Base-by-base conservation (phyloP, 352 stramenopile species). In the Phytophthora chlamydospora region DNA sequence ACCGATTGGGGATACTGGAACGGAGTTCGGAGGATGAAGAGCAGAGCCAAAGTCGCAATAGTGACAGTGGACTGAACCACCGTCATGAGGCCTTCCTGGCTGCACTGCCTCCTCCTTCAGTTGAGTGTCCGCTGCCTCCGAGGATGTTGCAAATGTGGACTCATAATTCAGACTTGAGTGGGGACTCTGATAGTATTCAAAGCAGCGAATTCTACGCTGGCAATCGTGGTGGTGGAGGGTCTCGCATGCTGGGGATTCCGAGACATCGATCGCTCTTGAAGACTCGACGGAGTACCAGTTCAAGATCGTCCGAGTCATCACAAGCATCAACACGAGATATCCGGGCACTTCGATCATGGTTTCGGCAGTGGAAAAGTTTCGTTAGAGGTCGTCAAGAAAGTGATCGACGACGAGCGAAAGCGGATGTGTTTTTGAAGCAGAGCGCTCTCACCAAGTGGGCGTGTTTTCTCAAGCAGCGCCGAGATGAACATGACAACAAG, bases 1-100 rank as follows among this genome's bases (percentile, higher is more conserved):
- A 81, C 31, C 58, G 50, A 44, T 46, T 90, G 38, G 80, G 80
- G 7, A 63, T 90, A 32, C 41, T 90, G 5, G 45, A 71, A n/a
- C 68, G 78, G 4, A 58, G 64, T 21, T 48, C 51, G 0, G 52
- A 63, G 4, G 68, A 71, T 17, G 65, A 61, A 12, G 47, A 76
- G n/a, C 53, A 63, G 17, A 14, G 14, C 9, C 61, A 32, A 53
- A 72, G 12, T 44, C 34, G 0, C 39, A 51, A 9, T 39, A 72
- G n/a, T 41, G 58, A 35, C 24, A 72, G 35, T 14, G 16, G 33
- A 27, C 10, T 4, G 16, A 44, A 31, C 11, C 39, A 29, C 43
- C 38, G 35, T 19, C 39, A 65, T 48, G 63, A 71, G 1, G 53
- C 50, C 4, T 68, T 76, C 42, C 55, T 71, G 11, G 53, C 59